Conservation (phyloP, 345 rosid genomes). For the Moricandia arvensis region DNA sequence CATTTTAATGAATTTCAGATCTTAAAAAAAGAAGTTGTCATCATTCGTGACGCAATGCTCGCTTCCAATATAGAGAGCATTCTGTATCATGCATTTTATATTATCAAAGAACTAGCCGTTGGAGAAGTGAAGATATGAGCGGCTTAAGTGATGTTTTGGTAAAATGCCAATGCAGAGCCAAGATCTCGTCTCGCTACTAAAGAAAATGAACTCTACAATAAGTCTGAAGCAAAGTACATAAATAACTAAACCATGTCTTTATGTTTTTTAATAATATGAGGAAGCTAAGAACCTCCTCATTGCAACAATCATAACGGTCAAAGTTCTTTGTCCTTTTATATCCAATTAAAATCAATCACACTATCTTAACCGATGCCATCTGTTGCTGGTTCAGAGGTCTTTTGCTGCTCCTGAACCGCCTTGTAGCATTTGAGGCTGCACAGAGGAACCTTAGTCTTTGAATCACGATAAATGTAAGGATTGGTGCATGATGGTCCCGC, state of each 20-base stretch:
- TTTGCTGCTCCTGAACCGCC: conserved; percentile 54
- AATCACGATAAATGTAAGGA: conserved; percentile 78
- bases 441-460: conserved; percentile 80
- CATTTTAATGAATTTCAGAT: no score
- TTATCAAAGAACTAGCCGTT: no score
- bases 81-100: no score
- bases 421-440: conserved; percentile 93
- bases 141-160: conserved; percentile 12
- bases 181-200: conserved; percentile 3
- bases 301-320: background rate
- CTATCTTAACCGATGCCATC: background rate
- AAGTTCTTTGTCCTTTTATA: conserved; percentile 21
- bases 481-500: conserved; percentile 78
- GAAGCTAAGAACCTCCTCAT: background rate
- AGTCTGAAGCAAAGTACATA: conserved; percentile 7
- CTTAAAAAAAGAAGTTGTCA: no score
- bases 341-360: conserved; percentile 40
- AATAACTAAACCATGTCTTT: background rate
- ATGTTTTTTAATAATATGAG: conserved; percentile 5
- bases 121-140: conserved; percentile 20
- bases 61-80: no score
- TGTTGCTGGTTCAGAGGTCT: background rate
- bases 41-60: no score
- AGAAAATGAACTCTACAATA: background rate
- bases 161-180: conserved; percentile 17